These are phyloP conservation scores for Protomyces inouyei DNA, from an alignment of 1,139 yeast species.

Conservation along the genomic window DNA sequence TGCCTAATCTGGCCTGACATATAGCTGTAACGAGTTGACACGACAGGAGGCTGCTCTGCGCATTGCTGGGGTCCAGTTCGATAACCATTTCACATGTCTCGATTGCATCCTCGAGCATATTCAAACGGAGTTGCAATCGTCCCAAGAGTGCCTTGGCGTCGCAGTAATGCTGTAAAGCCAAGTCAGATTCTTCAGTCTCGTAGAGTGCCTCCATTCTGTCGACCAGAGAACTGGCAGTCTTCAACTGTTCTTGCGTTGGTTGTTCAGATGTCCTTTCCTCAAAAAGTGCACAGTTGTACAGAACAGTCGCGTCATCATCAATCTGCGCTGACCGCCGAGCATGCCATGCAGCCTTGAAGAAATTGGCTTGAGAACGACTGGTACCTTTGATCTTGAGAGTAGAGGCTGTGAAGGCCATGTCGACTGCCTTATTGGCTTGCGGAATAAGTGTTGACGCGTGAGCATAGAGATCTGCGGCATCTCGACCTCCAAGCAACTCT, in stretches of 20 bases:
- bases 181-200: constrained; percentile 12
- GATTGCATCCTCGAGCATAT: constrained; percentile 53
- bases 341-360: background rate
- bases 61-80: constrained; percentile 40
- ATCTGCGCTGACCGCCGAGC: background rate
- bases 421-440: background rate
- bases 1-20: background rate
- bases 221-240: background rate
- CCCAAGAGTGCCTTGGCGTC: constrained; percentile 64
- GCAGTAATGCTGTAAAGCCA: constrained; percentile 6
- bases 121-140: constrained; percentile 59
- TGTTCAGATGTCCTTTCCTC: background rate
- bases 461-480: background rate
- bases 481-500: constrained; percentile 36
- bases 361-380: background rate
- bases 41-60: constrained; percentile 4
- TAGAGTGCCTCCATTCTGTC: constrained; percentile 3
- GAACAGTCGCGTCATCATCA: background rate
- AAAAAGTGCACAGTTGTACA: background rate
- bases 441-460: background rate
- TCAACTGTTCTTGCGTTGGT: background rate
- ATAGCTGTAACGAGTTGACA: constrained; percentile 3
- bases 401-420: background rate
- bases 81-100: constrained; percentile 58
- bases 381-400: background rate